Evolutionary conservation across 2,329 filamentous ascomycete genomes (phyloP), one percentile per base, ranked within the genome.

Genomic region (Metarhizium robertsii): DNA sequence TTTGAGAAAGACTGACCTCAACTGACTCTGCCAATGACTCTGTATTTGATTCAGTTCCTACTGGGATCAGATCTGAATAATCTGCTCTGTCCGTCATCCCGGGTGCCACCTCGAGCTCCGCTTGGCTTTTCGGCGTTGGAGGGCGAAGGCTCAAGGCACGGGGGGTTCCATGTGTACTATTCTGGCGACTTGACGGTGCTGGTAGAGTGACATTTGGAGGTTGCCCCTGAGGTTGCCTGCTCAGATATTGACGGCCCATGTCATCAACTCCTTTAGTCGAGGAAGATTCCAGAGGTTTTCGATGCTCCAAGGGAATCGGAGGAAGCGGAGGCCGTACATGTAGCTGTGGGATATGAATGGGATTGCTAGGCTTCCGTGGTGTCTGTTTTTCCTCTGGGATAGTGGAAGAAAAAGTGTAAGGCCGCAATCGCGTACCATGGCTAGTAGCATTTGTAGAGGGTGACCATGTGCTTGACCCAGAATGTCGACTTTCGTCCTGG

Each of bases 11-110:
- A 11, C 18, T 43, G 48, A 32, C 55, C 8, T 32, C 29, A 34
- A 11, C 18, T 38, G 45, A 32, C 52, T 5, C 25, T 14, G 42
- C 1, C 25, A 25, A 8, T 16, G 38, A 2, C 25, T 18, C 25
- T 40, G n/a, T 18, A 25, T 20, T 48, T 3, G 16, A 8, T 36
- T 58, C 55, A 3, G 53, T 18, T 11, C 64, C 61, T 10, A 64
- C 63, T 1, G 57, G 61, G 16, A 65, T 65, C 43, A 65, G 57
- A 20, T 61, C 62, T 14, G 53, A 40, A 20, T 62, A 61, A 5
- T 58, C 36, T 14, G 58, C 52, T 7, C 55, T 42, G 7, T 13
- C 10, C n/a, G 50, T 34, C n/a, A 46, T 20, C 18, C 13, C 34
- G 14, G 54, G 43, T 16, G 48, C 47, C 14, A 52, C 29, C 25